Conservation (phyloP, 225 moss, liverwort and hornwort species). For the Pseudisothecium myosuroides region DNA sequence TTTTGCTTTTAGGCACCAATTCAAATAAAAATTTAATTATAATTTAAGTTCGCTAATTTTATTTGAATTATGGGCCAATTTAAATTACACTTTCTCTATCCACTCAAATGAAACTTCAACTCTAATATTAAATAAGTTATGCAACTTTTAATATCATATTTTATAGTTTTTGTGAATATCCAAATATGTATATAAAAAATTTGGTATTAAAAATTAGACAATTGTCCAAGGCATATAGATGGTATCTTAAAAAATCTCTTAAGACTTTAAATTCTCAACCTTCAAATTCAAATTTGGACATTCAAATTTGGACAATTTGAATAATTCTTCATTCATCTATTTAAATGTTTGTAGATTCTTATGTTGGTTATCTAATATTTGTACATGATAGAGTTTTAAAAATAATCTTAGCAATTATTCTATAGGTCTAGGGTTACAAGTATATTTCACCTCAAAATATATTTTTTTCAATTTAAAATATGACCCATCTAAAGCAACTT, state of each 20-base stretch:
- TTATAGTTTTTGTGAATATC: too few species aligned
- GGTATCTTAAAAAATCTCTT: background rate
- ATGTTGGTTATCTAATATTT: background rate
- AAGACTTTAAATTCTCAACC: background rate
- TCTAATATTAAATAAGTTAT: background rate
- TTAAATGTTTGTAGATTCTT: background rate
- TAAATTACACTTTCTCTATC: background rate
- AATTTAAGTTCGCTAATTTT: too few species aligned
- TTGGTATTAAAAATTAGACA: background rate
- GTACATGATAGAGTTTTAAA: too few species aligned
- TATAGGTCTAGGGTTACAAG: background rate
- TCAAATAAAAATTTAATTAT: too few species aligned
- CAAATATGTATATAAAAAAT: background rate
- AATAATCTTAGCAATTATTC: background rate
- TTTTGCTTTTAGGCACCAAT: background rate
- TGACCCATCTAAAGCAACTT: background rate
- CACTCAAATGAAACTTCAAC: background rate
- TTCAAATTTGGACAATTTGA: too few species aligned
- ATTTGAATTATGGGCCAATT: background rate
- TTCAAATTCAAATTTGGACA: too few species aligned
- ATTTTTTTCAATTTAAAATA: background rate
- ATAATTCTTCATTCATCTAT: background rate
- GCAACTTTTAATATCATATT: background rate
- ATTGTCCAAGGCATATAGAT: background rate
- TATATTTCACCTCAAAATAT: background rate